Evolutionary conservation across 805 yeast genomes (phyloP).

Genomic region (Saccharomycopsis babjevae): DNA sequence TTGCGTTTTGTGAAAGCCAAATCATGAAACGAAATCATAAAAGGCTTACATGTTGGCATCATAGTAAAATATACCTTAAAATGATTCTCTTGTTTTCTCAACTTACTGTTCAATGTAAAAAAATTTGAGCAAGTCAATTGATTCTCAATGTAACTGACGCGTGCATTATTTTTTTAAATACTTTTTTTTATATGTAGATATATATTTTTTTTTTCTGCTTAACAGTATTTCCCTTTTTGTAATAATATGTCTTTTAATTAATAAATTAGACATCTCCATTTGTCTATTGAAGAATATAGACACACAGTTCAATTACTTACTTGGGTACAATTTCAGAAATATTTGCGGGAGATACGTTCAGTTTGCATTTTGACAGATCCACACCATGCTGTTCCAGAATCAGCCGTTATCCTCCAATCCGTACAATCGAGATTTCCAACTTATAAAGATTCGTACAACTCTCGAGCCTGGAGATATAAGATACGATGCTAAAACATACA

Average conservation of each 20-base stretch:
- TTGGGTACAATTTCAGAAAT: too few relatives aligned
- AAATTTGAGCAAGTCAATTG: too few relatives aligned
- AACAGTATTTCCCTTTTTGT: background rate
- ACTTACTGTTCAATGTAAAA: too few relatives aligned
- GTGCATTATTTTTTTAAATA: background rate
- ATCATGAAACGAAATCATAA: too few relatives aligned
- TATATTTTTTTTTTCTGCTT: background rate
- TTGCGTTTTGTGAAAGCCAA: too few relatives aligned
- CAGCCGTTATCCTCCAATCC: background rate
- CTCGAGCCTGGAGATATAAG: background rate
- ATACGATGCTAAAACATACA: background rate
- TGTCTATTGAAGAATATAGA: too few relatives aligned
- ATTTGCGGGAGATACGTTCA: too few relatives aligned
- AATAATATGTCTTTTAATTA: background rate
- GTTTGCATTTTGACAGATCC: too few relatives aligned
- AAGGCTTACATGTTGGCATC: too few relatives aligned
- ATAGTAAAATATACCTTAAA: too few relatives aligned
- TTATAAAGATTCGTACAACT: background rate
- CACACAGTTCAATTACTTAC: too few relatives aligned
- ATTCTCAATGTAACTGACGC: background rate
- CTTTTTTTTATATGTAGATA: background rate
- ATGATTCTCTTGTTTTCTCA: too few relatives aligned
- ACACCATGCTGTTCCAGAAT: background rate
- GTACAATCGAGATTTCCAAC: background rate
- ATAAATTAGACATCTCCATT: background rate